These are phyloP conservation scores for Pseudoturritis turrita DNA, from an alignment of 345 rosid species.

Conservation along the genomic window DNA sequence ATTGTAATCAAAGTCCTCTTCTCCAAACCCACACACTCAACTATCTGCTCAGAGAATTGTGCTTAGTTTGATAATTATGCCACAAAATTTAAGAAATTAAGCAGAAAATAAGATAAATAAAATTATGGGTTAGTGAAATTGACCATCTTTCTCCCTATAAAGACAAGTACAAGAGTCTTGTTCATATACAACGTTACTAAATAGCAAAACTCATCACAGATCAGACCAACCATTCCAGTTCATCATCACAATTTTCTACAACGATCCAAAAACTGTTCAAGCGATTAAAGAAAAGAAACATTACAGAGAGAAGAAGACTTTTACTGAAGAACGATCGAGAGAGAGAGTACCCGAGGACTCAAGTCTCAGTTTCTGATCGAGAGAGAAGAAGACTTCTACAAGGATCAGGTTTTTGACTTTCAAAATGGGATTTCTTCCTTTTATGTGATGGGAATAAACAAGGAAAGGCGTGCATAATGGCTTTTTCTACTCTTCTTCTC, in stretches of 20 bases:
- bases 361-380: neutral
- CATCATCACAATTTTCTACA: too few species aligned
- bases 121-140: neutral
- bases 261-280: neutral
- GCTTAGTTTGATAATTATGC: neutral
- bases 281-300: neutral
- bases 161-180: neutral
- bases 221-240: too few species aligned
- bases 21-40: neutral
- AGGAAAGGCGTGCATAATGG: neutral
- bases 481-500: neutral
- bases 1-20: slow-evolving; percentile 8
- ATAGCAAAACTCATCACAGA: neutral
- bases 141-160: neutral
- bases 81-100: neutral
- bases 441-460: too few species aligned
- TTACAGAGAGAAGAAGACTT: neutral
- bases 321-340: neutral
- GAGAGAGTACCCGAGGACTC: neutral
- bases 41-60: neutral
- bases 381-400: too few species aligned
- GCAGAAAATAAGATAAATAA: neutral
- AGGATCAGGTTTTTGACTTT: neutral
- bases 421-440: neutral
- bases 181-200: neutral